Evolutionary conservation across 129 eudicot genomes (phyloP).

Genomic region (Flaveria trinervia): DNA sequence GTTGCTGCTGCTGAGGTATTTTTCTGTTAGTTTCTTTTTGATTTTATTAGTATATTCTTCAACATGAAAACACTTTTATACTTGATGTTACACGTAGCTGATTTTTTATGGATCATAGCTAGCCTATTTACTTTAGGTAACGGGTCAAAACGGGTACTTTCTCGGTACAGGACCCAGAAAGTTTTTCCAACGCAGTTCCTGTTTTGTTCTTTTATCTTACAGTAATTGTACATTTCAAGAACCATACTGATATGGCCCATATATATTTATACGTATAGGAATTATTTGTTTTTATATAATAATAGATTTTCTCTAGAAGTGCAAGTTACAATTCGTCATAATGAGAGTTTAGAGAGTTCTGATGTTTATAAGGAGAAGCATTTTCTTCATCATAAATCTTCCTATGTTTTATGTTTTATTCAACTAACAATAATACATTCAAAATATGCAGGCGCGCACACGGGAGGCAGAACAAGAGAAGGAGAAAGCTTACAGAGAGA

Average conservation of each 20-base stretch:
- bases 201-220: too few relatives aligned
- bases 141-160: neutral
- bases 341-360: too few relatives aligned
- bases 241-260: too few relatives aligned
- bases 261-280: too few relatives aligned
- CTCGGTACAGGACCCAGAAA: neutral
- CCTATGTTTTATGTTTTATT: neutral
- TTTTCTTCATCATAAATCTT: neutral
- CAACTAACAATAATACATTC: neutral
- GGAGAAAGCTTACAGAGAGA: constrained; percentile 67
- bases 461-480: constrained; percentile 66
- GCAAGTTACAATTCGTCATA: too few relatives aligned
- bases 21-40: constrained; percentile 21
- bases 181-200: neutral
- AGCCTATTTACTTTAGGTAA: neutral
- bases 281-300: neutral
- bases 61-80: too few relatives aligned
- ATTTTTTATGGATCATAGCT: too few relatives aligned
- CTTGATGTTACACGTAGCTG: too few relatives aligned
- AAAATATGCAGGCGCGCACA: constrained; percentile 63
- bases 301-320: too few relatives aligned
- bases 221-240: too few relatives aligned
- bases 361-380: neutral
- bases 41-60: too few relatives aligned
- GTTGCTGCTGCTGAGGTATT: constrained; percentile 77